These are phyloP conservation scores for Saccharomyces hybrid DNA, from an alignment of 1,139 yeast species.

Conservation along the genomic window DNA sequence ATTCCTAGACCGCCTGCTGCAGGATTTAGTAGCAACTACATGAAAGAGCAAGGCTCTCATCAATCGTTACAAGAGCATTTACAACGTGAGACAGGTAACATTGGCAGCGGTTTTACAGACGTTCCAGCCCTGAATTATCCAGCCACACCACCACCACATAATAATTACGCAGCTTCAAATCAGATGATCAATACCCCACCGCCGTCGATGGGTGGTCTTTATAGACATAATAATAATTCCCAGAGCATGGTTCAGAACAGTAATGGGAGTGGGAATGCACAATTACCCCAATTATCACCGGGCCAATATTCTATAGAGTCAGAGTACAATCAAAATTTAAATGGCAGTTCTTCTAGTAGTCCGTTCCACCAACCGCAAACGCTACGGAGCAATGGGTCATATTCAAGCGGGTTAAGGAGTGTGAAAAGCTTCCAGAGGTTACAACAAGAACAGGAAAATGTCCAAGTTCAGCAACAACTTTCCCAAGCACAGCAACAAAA, in stretches of 20 bases:
- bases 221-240: conserved; percentile 26
- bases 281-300: conserved; percentile 22
- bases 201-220: conserved; percentile 17
- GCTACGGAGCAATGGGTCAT: conserved; percentile 7
- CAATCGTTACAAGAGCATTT: conserved; percentile 27
- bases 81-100: conserved; percentile 12
- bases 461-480: conserved; percentile 5
- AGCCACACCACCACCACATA: conserved; percentile 22
- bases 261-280: conserved; percentile 9
- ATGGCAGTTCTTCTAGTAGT: conserved; percentile 13
- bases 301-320: conserved; percentile 25
- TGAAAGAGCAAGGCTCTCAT: conserved; percentile 34
- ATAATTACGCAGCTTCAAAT: conserved; percentile 8
- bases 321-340: conserved; percentile 15
- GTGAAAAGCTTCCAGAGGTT: conserved; percentile 1
- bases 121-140: conserved; percentile 26
- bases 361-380: conserved; percentile 24
- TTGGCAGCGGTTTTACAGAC: conserved; percentile 25
- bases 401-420: conserved; percentile 6
- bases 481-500: conserved; percentile 7
- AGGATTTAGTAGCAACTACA: conserved; percentile 31
- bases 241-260: conserved; percentile 18
- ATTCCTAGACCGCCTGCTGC: conserved; percentile 27
- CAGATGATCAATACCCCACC: conserved; percentile 19
- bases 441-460: conserved; percentile 2